Base-by-base conservation (phyloP, 441 rosid species). In the Isatis lusitanica region DNA sequence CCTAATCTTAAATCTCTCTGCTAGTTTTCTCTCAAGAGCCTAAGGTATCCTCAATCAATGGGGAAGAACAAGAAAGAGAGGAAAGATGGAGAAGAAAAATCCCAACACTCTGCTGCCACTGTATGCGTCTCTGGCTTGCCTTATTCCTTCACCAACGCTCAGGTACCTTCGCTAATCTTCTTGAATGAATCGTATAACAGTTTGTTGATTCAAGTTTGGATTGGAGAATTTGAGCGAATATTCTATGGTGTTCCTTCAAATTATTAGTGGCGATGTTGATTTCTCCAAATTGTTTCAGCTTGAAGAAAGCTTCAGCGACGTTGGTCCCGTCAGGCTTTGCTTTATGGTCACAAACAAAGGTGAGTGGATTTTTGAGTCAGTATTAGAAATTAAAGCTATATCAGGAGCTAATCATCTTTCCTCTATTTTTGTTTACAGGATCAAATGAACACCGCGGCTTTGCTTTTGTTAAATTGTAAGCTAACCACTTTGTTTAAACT, bases 291-390 rank as follows among this genome's bases (percentile, higher is more conserved):
- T 57, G 18, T 79, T 59, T 52, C 69, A 92, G 98, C 98, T 94
- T 9, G 98, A 90, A 74, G 97, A 92, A 78, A 55, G 89, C 12
- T 90, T 92, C 50, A 85, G 98, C 56, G 98, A 90, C 57, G 94
- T 94, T 8, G 99, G 97, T 66, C 99, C 99, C 15, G 83, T 94
- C 76, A 81, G 99, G 85, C 86, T 89, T 28, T 90, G 96, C 86
- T 92, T 92, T 79, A 68, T 90, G 85, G 97, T 89, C 63, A 79
- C 98, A 4, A 83, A 85, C 71, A 94, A 92, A 75, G 97, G 97
- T 89, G 61, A 72, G 71, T 10, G 28, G 53, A 55, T 46, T 44
- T 52, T 50, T 46, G 4, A 7, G n/a, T 70, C 53, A 64, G 28
- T 46, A 7, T 48, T 2, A 12, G 9, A 58, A 6, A 21, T 9